Conservation (phyloP, 768 basidiomycete species). For the Hypsizygus marmoreus region DNA sequence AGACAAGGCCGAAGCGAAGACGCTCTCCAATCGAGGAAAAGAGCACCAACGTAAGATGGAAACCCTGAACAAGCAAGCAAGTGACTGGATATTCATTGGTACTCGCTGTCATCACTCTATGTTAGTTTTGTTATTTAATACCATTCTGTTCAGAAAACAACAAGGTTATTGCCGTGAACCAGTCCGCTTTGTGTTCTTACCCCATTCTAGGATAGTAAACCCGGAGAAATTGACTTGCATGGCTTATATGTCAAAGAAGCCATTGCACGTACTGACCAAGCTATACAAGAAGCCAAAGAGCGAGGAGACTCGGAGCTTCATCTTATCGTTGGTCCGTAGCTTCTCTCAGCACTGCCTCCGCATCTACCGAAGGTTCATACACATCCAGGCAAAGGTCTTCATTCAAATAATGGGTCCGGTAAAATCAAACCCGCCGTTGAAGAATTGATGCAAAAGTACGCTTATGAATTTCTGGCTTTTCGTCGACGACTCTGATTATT, state of each 20-base stretch:
- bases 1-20: conserved; percentile 80
- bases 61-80: conserved; percentile 75
- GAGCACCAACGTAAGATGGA: conserved; percentile 79
- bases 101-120: conserved; percentile 20
- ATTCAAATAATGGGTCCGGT: conserved; percentile 72
- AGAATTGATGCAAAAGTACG: conserved; percentile 80
- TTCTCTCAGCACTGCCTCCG: background rate
- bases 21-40: conserved; percentile 80
- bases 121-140: conserved; percentile 6
- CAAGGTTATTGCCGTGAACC: conserved; percentile 39
- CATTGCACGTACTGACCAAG: conserved; percentile 68
- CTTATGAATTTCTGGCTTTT: background rate
- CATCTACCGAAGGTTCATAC: background rate
- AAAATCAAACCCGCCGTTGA: conserved; percentile 94
- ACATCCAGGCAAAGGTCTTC: conserved; percentile 77
- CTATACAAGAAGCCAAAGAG: conserved; percentile 66
- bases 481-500: background rate
- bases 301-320: conserved; percentile 65
- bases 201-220: conserved; percentile 55
- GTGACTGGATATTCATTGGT: conserved; percentile 87
- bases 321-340: conserved; percentile 79
- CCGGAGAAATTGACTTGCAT: conserved; percentile 85
- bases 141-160: conserved; percentile 64
- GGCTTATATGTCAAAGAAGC: conserved; percentile 95
- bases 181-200: background rate